phyloP scores from a whole-genome alignment of 352 stramenopile genomes.

The Globisporangium middletonii region DNA sequence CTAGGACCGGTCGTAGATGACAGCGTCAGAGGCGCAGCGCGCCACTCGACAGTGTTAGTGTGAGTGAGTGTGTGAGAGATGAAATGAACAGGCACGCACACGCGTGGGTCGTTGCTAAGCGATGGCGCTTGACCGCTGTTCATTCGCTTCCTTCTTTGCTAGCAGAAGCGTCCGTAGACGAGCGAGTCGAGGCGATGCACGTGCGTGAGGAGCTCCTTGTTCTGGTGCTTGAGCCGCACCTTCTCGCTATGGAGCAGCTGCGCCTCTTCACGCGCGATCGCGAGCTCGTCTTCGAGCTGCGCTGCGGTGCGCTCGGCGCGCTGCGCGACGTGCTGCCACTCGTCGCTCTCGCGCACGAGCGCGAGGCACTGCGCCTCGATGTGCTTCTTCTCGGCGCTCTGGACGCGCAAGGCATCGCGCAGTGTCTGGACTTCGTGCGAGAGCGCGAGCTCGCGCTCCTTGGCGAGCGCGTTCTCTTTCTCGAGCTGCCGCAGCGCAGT shows the following conservation, averaged over 20 bases:
- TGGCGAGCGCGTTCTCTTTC: slow-evolving; percentile 48
- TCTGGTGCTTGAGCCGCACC: slow-evolving; percentile 56
- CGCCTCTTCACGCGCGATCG: slow-evolving; percentile 55
- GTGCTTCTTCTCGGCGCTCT: slow-evolving; percentile 52
- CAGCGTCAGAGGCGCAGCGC: background rate
- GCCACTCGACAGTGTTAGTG: background rate
- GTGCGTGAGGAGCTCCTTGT: slow-evolving; percentile 62
- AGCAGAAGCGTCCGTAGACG: slow-evolving; percentile 70
- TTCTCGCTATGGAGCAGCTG: slow-evolving; percentile 55
- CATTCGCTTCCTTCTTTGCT: no score
- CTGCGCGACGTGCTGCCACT: slow-evolving; percentile 51
- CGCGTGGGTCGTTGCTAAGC: no score
- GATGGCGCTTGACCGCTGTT: no score
- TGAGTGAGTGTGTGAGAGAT: background rate
- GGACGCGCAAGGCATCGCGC: slow-evolving; percentile 42
- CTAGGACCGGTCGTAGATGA: slow-evolving; percentile 1
- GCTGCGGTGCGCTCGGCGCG: slow-evolving; percentile 31
- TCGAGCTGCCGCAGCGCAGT: slow-evolving; percentile 63
- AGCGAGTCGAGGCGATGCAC: slow-evolving; percentile 72
- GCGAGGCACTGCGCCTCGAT: slow-evolving; percentile 35
- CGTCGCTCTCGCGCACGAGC: slow-evolving; percentile 36
- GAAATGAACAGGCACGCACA: no score
- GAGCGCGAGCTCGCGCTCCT: slow-evolving; percentile 43
- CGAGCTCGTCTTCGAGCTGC: slow-evolving; percentile 56
- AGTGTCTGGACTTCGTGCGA: slow-evolving; percentile 48